A percentile compares a stretch with the other conserved stretches of the same genome.
Conservation (phyloP, 176 grass and related monocot species). For the Rhynchospora pubera region DNA sequence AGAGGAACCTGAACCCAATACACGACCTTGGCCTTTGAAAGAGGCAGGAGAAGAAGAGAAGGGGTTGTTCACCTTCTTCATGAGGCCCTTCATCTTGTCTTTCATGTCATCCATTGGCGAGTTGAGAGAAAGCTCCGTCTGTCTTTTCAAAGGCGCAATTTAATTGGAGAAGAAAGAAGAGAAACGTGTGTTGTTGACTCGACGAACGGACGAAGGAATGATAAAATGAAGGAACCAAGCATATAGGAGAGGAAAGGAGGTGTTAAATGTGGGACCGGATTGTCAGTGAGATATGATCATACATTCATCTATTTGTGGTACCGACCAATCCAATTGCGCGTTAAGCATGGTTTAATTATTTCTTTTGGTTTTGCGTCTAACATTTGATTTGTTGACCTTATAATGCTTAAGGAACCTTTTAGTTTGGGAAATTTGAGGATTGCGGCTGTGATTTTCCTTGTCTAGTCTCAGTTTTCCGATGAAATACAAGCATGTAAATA, state of each 20-base stretch:
- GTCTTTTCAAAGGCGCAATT: slow-evolving; percentile 8
- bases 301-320: too few species aligned
- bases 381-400: neutral
- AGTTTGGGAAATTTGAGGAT: neutral
- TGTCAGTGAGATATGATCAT: neutral
- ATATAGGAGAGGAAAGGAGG: neutral
- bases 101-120: slow-evolving; percentile 46
- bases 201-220: neutral
- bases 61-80: slow-evolving; percentile 85
- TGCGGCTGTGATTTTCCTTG: neutral
- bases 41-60: slow-evolving; percentile 42
- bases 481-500: neutral
- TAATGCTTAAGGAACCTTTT: neutral
- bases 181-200: slow-evolving; percentile 9
- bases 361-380: too few species aligned
- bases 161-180: slow-evolving; percentile 13
- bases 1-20: slow-evolving; percentile 43
- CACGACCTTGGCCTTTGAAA: slow-evolving; percentile 67
- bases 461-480: neutral
- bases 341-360: neutral
- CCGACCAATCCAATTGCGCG: neutral
- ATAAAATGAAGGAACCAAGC: neutral
- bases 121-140: neutral
- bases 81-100: slow-evolving; percentile 85
- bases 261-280: neutral